Evolutionary conservation across 2,329 filamentous ascomycete species (phyloP).

Genomic region (Cadophora gregata): DNA sequence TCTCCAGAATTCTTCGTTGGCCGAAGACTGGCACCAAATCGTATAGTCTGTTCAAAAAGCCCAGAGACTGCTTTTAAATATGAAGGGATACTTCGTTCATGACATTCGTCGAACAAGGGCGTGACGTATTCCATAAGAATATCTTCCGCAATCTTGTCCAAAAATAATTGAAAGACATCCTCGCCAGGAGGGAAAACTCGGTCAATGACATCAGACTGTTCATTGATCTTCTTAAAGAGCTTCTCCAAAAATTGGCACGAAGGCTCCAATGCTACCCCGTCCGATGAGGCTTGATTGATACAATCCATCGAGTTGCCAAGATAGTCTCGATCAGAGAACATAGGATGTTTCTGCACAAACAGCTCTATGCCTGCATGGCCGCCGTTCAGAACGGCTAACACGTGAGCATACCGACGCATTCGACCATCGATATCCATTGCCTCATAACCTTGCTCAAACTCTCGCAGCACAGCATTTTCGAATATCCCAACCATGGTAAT

Average conservation of each 20-base stretch:
- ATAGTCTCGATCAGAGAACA: slow-evolving; percentile 76
- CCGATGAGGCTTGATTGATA: slow-evolving; percentile 68
- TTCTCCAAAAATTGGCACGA: slow-evolving; percentile 81
- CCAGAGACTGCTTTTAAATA: slow-evolving; percentile 89
- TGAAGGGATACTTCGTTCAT: slow-evolving; percentile 73
- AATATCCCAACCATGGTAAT: slow-evolving; percentile 80
- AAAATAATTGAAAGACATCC: slow-evolving; percentile 76
- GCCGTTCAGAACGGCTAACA: slow-evolving; percentile 82
- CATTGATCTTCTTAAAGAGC: slow-evolving; percentile 77
- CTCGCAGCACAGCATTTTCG: slow-evolving; percentile 85
- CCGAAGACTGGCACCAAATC: slow-evolving; percentile 74
- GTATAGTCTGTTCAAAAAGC: slow-evolving; percentile 83
- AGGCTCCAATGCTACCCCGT: slow-evolving; percentile 78
- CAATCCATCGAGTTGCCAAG: slow-evolving; percentile 82
- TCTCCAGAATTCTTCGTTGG: slow-evolving; percentile 67
- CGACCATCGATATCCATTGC: slow-evolving; percentile 85
- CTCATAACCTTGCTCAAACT: slow-evolving; percentile 93
- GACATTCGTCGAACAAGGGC: slow-evolving; percentile 84
- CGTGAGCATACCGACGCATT: slow-evolving; percentile 89
- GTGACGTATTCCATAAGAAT: slow-evolving; percentile 85
- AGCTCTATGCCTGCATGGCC: slow-evolving; percentile 79
- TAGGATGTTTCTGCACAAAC: slow-evolving; percentile 86
- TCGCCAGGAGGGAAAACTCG: slow-evolving; percentile 77
- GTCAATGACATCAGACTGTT: slow-evolving; percentile 81
- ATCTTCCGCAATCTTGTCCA: slow-evolving; percentile 84